Base-by-base conservation (phyloP, 805 yeast species). In the Blastobotrys peoriensis region DNA sequence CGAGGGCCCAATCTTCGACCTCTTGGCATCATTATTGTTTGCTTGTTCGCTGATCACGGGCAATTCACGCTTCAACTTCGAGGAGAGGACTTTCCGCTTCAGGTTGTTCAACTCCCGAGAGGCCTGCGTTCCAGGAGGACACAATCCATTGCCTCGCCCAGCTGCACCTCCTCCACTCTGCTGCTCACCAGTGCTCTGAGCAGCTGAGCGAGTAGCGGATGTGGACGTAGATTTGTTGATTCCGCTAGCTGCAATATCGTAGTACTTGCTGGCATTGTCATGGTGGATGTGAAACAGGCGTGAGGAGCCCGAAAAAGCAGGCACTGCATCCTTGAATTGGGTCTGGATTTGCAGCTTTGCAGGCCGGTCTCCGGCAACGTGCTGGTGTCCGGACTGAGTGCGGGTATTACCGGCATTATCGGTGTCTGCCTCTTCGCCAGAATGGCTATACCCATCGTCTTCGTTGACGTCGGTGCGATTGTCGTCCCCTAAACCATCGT, bases 171-270 rank as follows among this genome's bases (percentile, higher is more conserved):
- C 6, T 56, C 49, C 35, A 15, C 17, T 5, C n/a, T 1, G 58
- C 57, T 16, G 58, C 62, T 3, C 59, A 52, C 6, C 65, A 66
- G 34, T 56, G 61, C 60, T n/a, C 47, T 47, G 62, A 5, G 62
- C 57, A 37, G 59, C 52, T 2, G 68, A 62, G 8, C 59, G 49
- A 20, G 59, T 51, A 13, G 65, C 61, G 5, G 70, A 66, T 1
- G 69, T 64, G 37, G 53, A 58, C 9, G 68, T 51, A 16, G 73
- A 70, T 57, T 62, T 75, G 53, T 65, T 71, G 38, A 78, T 72
- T 8, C 86, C 86, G 2, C 83, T 75, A 2, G 85, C 86, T 33
- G 74, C 74, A 42, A 79, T 70, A 52, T 79, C 83, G 41, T 73
- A 75, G 53, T 69, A 74, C 36, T 43, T 38, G 21, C 39, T 41